phyloP scores from a whole-genome alignment of 2,329 filamentous ascomycete genomes.

The Knufia fluminis region DNA sequence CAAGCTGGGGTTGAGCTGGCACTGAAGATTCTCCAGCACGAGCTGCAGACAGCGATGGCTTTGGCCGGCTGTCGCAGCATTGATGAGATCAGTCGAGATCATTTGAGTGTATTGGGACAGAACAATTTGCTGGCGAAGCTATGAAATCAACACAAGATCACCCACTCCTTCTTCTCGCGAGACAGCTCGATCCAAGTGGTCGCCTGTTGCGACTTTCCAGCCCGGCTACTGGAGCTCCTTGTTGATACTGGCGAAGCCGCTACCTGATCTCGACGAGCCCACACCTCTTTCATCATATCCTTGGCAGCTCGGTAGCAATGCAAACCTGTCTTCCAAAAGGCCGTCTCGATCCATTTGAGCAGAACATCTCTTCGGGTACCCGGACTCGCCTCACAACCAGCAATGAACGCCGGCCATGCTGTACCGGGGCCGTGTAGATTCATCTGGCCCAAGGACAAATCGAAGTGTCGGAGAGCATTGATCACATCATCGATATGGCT shows the following conservation, averaged over 20 bases:
- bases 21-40: constrained; percentile 27
- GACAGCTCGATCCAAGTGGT: constrained; percentile 26
- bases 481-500: constrained; percentile 31
- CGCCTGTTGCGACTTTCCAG: neutral
- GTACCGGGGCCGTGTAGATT: constrained; percentile 24
- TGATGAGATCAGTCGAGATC: constrained; percentile 9
- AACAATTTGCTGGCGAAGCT: constrained; percentile 5
- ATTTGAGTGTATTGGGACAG: constrained; percentile 5
- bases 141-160: constrained; percentile 23
- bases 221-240: neutral
- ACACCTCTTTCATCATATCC: constrained; percentile 26
- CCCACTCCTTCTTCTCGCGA: constrained; percentile 24
- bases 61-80: constrained; percentile 12
- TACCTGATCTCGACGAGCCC: constrained; percentile 24
- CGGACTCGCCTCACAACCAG: constrained; percentile 32
- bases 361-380: constrained; percentile 20
- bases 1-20: constrained; percentile 29
- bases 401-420: constrained; percentile 34
- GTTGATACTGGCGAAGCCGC: constrained; percentile 7
- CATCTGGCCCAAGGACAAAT: constrained; percentile 17
- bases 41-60: constrained; percentile 21
- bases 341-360: constrained; percentile 23
- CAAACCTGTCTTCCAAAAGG: constrained; percentile 22
- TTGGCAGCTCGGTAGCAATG: constrained; percentile 22
- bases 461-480: constrained; percentile 26